Evolutionary conservation across 129 eudicot genomes (phyloP).

Genomic region (Tanacetum coccineum): DNA sequence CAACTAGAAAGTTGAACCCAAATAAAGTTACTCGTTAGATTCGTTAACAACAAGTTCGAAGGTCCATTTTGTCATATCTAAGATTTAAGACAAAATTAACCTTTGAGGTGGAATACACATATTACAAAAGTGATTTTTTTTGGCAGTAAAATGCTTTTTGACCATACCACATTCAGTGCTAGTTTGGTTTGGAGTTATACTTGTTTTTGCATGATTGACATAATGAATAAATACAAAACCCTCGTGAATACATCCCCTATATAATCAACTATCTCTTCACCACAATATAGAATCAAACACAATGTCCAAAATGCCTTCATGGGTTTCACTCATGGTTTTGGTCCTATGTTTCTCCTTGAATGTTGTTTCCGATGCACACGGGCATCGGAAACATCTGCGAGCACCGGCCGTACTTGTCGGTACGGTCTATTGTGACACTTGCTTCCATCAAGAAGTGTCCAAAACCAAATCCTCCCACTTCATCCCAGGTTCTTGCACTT

Average conservation of each 20-base stretch:
- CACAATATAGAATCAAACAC: slow-evolving; percentile 17
- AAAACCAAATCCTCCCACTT: slow-evolving; percentile 49
- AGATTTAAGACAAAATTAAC: too few relatives aligned
- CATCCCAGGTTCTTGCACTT: slow-evolving; percentile 57
- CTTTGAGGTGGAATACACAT: not conserved
- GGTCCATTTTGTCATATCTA: not conserved
- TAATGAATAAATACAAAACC: slow-evolving; percentile 38
- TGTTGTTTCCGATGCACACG: slow-evolving; percentile 26
- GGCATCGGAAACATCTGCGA: slow-evolving; percentile 35
- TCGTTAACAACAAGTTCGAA: not conserved
- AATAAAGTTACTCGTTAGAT: too few relatives aligned
- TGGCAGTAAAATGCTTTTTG: not conserved
- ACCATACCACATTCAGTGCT: slow-evolving; percentile 39
- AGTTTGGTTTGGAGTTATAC: slow-evolving; percentile 66
- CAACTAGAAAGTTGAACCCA: too few relatives aligned
- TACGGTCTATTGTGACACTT: slow-evolving; percentile 82
- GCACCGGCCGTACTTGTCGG: slow-evolving; percentile 63
- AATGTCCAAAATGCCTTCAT: slow-evolving; percentile 37
- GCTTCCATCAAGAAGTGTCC: slow-evolving; percentile 50
- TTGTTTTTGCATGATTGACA: slow-evolving; percentile 57
- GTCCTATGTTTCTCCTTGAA: slow-evolving; percentile 33
- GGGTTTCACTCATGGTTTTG: slow-evolving; percentile 39
- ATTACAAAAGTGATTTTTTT: not conserved
- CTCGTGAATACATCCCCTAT: slow-evolving; percentile 20
- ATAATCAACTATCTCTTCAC: slow-evolving; percentile 9